Base-by-base conservation (phyloP, 2,329 filamentous ascomycete species). In the Escovopsis weberi region DNA sequence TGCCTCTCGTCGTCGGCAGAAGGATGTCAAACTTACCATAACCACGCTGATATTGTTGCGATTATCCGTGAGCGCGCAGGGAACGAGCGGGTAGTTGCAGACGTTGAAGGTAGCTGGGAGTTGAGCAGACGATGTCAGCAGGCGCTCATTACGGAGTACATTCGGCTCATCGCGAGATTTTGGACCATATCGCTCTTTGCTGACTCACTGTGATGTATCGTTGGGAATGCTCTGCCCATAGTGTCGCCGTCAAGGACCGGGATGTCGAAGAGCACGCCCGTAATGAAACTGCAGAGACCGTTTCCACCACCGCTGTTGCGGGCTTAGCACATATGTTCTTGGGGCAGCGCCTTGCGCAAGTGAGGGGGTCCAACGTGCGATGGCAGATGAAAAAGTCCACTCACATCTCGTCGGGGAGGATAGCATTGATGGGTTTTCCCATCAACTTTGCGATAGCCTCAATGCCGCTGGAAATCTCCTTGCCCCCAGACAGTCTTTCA, bases 171-270 rank as follows among this genome's bases (percentile, higher is more conserved):
- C 15, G 15, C 15, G 15, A 15, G 15, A 15, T 15, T 15, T 15
- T 15, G 15, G 2, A 15, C 2, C 15, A 15, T 15, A 15, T 15
- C 15, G 15, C 15, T 15, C 15, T 15, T 15, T 15, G 6, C n/a
- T 12, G 2, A 12, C 53, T 43, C 42, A 58, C 56, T 53, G 18
- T 63, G 57, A 33, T 60, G 55, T 51, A 60, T 57, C 4, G 61
- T 64, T 0, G 61, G 61, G 45, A 61, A 64, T 0, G 61, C 61
- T 38, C 61, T 46, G 1, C 61, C 60, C 61, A 64, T 63, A 0
- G 53, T 55, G 45, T 64, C 61, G 3, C 57, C 61, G 15, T 64
- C 61, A 1, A 64, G 49, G 4, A 63, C 49, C 0, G 61, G 61
- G 2, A 63, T 52, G 26, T 63, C 58, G 34, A 59, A 63, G 37